Evolutionary conservation across 371 early-diverging fungal species (phyloP), one percentile per base, ranked within the genome.

Genomic region (Lichtheimia ornata): DNA sequence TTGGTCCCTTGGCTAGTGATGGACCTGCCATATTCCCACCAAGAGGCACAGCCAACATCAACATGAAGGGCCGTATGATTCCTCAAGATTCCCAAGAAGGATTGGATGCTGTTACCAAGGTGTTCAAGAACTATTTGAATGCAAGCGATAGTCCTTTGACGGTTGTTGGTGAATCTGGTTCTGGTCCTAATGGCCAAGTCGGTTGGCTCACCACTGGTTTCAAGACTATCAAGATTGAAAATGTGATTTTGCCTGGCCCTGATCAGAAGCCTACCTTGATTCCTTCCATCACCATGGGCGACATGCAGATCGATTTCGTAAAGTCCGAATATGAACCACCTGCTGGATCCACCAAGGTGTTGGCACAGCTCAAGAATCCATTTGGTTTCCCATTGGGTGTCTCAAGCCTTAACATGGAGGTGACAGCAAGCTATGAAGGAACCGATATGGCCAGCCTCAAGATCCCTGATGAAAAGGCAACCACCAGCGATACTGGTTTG

Each of bases 191-290:
- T 42, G 84, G 84, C 5, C 75, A 76, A 49, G 83, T 83, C 53
- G 65, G 74, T 22, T 86, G 86, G 84, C 68, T 86, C 40, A 76
- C 72, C 25, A 53, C 72, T 60, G 86, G 81, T 45, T 83, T 86
- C 75, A 65, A 73, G 52, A 63, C 82, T 4, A 67, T 86, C 53
- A 72, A 63, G 18, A 75, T 86, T 41, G 65, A 75, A 52, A 75
- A 79, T 28, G 81, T 84, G 20, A 49, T 74, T 4, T 66, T 86
- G 14, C 84, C 84, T 51, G 77, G 78, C 41, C 74, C 76, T 28
- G 28, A 56, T 12, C 53, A 63, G 12, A 67, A 69, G 35, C 74
- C 79, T 27, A 65, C 75, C 1, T 63, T 82, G 42, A 79, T 82
- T 44, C 74, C 75, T 22, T 68, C 76, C 20, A 71, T 82, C 22